Evolutionary conservation across 2,329 filamentous ascomycete species (phyloP), one percentile per base, ranked within the genome.

Genomic region (Diaporthe destruens): DNA sequence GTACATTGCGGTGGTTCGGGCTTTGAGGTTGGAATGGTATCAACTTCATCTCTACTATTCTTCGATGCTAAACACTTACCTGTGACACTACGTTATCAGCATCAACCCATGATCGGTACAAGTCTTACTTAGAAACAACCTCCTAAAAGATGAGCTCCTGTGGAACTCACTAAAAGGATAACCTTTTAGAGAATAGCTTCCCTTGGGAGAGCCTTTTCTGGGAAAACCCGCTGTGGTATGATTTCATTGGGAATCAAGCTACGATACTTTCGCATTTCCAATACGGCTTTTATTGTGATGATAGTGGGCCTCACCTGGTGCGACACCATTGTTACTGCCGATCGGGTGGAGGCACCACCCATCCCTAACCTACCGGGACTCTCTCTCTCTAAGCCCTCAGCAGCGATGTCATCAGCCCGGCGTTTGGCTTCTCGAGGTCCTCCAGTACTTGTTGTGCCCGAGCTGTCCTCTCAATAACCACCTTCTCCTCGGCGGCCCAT

Each of bases 401-500:
- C 76, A 76, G 47, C 69, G 65, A 54, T 14, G 65, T 57, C 56
- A 74, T 36, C 42, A 66, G 53, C 11, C 42, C 56, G 32, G 57
- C 25, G 20, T 42, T 39, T 0, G 72, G 72, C 57, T 69, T 57
- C 74, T 81, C 79, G 2, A 87, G 74, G 47, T 88, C 85, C 55
- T 90, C 87, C 63, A 90, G 75, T 29, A 90, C 74, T 74, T 89
- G 87, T 76, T 82, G 82, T 2, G 87, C 88, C 75, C 88, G 81
- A 73, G 84, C 82, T 70, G 82, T 82, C 66, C 88, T 80, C 75
- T 90, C 89, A 75, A 81, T 80, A 25, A 90, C 86, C 2, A 90
- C 88, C 51, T 84, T 83, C 74, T 87, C 82, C 78, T 91, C 89
- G 0, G 88, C 87, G 9, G 82, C 82, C 88, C 88, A 90, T 34